Conservation (phyloP, 352 stramenopile genomes). For the Peronospora farinosa region DNA sequence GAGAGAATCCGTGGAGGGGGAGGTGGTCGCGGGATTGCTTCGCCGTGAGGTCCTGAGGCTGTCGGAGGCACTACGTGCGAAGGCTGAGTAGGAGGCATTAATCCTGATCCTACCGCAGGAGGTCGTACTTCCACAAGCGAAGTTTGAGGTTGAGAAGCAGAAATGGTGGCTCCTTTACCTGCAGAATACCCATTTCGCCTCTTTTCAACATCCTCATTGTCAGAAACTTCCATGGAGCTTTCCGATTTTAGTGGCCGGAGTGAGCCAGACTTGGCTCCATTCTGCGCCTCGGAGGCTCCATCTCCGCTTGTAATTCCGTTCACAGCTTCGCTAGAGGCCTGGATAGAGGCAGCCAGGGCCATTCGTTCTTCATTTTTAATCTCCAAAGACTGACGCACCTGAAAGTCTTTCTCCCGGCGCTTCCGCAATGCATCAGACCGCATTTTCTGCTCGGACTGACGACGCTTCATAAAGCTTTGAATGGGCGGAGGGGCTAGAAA, state of each 20-base stretch:
- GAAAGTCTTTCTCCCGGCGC: slow-evolving; percentile 66
- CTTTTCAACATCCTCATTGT: slow-evolving; percentile 32
- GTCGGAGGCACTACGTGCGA: slow-evolving; percentile 6
- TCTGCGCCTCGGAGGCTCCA: slow-evolving; percentile 12
- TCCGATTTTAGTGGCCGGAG: slow-evolving; percentile 33
- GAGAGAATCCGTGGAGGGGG: slow-evolving; percentile 12
- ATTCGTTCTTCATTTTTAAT: slow-evolving; percentile 28
- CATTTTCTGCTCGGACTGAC: slow-evolving; percentile 70
- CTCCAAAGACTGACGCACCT: slow-evolving; percentile 63
- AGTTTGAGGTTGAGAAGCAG: slow-evolving; percentile 2
- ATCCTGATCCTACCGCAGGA: not conserved
- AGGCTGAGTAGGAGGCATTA: slow-evolving; percentile 10
- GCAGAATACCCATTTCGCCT: not conserved
- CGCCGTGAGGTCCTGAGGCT: slow-evolving; percentile 5
- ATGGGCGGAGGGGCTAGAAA: slow-evolving; percentile 66
- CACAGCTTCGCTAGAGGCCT: slow-evolving; percentile 14
- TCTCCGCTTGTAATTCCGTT: slow-evolving; percentile 8
- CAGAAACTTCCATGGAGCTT: slow-evolving; percentile 68
- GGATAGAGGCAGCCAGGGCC: slow-evolving; percentile 5
- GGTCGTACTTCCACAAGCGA: not conserved
- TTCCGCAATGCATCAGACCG: slow-evolving; percentile 63
- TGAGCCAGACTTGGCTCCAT: slow-evolving; percentile 17
- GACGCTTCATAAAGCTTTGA: slow-evolving; percentile 77
- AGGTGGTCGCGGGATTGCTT: slow-evolving; percentile 12
- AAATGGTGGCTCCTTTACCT: not conserved